phyloP scores from a whole-genome alignment of 805 yeast species.

The Lipomyces sp. region DNA sequence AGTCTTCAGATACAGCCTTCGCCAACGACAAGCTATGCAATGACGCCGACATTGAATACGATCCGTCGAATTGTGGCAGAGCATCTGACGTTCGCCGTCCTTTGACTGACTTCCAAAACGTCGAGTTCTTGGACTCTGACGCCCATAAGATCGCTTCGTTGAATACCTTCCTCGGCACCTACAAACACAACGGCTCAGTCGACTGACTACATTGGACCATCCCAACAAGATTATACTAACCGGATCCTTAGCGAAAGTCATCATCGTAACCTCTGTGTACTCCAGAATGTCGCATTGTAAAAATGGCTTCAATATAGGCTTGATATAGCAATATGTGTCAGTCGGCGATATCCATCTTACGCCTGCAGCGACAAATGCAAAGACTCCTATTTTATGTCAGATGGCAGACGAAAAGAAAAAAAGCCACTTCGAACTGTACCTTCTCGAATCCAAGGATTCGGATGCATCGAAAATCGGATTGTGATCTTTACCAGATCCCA shows the following conservation, averaged over 20 bases:
- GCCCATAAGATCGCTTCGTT: conserved; percentile 71
- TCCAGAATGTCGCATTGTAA: conserved; percentile 72
- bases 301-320: conserved; percentile 74
- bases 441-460: conserved; percentile 81
- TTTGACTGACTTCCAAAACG: conserved; percentile 66
- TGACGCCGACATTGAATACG: conserved; percentile 22
- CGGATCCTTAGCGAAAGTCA: conserved; percentile 66
- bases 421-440: too few species aligned
- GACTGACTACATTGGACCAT: too few species aligned
- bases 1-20: conserved; percentile 9
- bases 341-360: conserved; percentile 65
- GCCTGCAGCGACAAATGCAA: conserved; percentile 59
- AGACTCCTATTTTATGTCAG: too few species aligned
- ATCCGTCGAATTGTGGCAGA: conserved; percentile 22
- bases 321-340: conserved; percentile 76
- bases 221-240: neutral
- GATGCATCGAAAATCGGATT: conserved; percentile 68
- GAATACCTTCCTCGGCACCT: conserved; percentile 58
- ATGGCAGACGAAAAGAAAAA: too few species aligned
- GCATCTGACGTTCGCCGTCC: conserved; percentile 27
- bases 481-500: conserved; percentile 57
- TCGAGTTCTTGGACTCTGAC: conserved; percentile 55
- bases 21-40: conserved; percentile 21
- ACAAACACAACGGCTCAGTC: neutral
- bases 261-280: conserved; percentile 61